Evolutionary conservation across 140 eudicot species (phyloP).

Genomic region (Anethum foeniculum): DNA sequence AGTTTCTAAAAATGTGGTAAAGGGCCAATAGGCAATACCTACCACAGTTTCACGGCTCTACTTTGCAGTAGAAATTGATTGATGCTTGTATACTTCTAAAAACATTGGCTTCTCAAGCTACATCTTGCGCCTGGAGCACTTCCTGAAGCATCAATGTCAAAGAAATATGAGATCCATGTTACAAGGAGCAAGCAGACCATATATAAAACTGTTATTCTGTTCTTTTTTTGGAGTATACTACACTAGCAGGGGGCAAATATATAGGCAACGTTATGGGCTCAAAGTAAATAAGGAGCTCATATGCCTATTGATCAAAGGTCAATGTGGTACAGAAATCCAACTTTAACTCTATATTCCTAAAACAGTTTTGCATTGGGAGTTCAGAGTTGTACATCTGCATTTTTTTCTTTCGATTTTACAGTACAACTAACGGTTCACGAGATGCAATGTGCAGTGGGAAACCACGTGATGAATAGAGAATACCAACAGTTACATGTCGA

Average conservation of each 20-base stretch:
- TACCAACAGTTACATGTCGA: neutral
- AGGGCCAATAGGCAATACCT: neutral
- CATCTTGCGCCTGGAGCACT: slow-evolving; percentile 18
- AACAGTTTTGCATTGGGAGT: neutral
- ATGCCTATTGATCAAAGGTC: neutral
- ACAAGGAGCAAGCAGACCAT: slow-evolving; percentile 25
- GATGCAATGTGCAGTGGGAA: neutral
- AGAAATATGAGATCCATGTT: slow-evolving; percentile 33
- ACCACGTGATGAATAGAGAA: neutral
- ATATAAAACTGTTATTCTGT: slow-evolving; percentile 21
- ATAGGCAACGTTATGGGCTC: neutral
- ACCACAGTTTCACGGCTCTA: neutral
- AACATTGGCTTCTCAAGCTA: slow-evolving; percentile 7
- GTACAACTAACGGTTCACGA: neutral
- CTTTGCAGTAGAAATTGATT: neutral
- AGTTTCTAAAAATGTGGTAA: neutral
- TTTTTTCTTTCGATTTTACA: neutral
- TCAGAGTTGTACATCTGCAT: neutral
- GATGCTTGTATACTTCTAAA: neutral
- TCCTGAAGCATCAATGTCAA: slow-evolving; percentile 20
- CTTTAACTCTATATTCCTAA: neutral
- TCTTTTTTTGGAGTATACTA: neutral
- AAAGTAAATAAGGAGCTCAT: neutral
- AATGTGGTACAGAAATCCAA: slow-evolving; percentile 2
- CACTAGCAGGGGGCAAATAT: neutral